These are phyloP conservation scores for Wickerhamiella sorbophila DNA, from an alignment of 805 yeast species.

Conservation along the genomic window DNA sequence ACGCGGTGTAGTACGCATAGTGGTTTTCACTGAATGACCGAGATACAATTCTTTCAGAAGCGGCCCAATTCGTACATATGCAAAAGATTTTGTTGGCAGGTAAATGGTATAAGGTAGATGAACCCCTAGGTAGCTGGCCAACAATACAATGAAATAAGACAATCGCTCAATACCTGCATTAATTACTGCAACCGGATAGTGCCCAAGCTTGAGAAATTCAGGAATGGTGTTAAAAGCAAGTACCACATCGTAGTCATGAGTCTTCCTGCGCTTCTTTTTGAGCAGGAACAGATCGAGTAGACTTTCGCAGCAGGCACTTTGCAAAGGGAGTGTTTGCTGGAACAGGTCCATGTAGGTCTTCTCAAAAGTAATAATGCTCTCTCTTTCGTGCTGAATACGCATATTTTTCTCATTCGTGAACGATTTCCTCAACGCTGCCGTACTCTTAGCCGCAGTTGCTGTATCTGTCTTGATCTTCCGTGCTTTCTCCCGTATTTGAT, in stretches of 20 bases:
- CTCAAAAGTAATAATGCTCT: conserved; percentile 8
- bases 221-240: conserved; percentile 23
- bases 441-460: neutral
- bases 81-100: conserved; percentile 19
- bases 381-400: neutral
- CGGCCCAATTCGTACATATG: conserved; percentile 17
- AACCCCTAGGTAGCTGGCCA: conserved; percentile 23
- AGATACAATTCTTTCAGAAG: conserved; percentile 8
- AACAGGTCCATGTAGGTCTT: conserved; percentile 12
- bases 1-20: conserved; percentile 20
- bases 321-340: conserved; percentile 14
- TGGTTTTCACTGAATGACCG: conserved; percentile 16
- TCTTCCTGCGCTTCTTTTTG: conserved; percentile 15
- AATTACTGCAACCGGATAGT: conserved; percentile 20
- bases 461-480: neutral
- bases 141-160: conserved; percentile 19
- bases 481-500: conserved; percentile 8
- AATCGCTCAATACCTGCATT: conserved; percentile 24
- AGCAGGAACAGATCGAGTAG: conserved; percentile 15
- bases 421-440: neutral
- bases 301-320: conserved; percentile 15
- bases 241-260: conserved; percentile 19
- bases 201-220: conserved; percentile 19
- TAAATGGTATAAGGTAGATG: conserved; percentile 21
- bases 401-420: neutral